Evolutionary conservation across 1,284 basidiomycete species (phyloP).

Genomic region (Tilletia walkeri): DNA sequence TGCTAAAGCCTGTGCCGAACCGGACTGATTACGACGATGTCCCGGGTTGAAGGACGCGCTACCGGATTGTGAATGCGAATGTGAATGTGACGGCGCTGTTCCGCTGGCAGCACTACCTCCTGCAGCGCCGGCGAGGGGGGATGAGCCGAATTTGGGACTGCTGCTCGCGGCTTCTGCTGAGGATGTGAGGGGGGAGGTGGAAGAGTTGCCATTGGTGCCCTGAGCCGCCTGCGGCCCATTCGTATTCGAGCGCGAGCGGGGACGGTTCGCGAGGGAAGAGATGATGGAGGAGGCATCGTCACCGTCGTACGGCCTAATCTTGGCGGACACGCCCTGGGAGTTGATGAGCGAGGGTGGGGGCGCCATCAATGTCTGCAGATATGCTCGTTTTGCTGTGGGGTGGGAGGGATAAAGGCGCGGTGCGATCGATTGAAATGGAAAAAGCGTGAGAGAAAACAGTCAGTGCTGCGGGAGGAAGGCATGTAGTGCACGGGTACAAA

Average conservation of each 20-base stretch:
- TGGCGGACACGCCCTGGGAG: conserved; percentile 58
- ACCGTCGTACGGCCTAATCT: conserved; percentile 85
- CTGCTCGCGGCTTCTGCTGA: conserved; percentile 21
- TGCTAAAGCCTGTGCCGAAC: conserved; percentile 31
- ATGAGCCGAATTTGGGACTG: conserved; percentile 10
- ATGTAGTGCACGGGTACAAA: background rate
- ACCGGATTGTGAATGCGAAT: conserved; percentile 24
- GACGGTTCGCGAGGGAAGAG: conserved; percentile 71
- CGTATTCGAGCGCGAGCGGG: conserved; percentile 47
- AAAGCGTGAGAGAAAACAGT: conserved; percentile 26
- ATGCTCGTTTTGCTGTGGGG: conserved; percentile 80
- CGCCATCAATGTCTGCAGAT: conserved; percentile 75
- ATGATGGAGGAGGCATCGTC: conserved; percentile 88
- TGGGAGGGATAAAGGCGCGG: no score
- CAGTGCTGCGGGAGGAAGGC: no score
- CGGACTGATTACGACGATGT: conserved; percentile 40
- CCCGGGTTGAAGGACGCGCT: conserved; percentile 34
- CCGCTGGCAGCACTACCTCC: conserved; percentile 2
- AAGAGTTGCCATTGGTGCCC: conserved; percentile 3
- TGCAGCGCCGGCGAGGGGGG: background rate
- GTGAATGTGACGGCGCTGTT: background rate
- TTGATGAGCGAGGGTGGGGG: conserved; percentile 61
- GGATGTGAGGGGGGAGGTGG: conserved; percentile 26
- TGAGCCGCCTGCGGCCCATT: conserved; percentile 19
- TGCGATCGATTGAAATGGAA: background rate